Base-by-base conservation (phyloP, 176 grass and related monocot genomes). In the Oryza punctata region DNA sequence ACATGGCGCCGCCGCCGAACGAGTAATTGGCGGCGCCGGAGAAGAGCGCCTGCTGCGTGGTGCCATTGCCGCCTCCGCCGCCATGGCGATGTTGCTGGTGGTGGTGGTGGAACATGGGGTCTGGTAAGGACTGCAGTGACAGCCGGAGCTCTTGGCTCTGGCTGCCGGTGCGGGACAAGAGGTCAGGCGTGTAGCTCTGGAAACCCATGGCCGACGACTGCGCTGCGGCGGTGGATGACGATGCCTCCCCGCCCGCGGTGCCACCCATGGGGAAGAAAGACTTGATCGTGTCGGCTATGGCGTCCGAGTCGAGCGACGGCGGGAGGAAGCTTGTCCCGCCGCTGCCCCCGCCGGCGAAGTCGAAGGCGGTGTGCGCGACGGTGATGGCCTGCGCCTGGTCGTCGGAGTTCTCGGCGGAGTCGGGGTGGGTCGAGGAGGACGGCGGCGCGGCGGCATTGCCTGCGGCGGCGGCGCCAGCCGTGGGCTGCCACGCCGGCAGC, bases 271-370 rank as follows among this genome's bases (percentile, higher is more conserved):
- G 97, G 64, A 99, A 99, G 83, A 99, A 99, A 0, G 97, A 99
- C 82, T 96, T 96, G 91, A 99, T 99, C 50, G 97, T 99, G 88
- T 99, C 97, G 0, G 93, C 93, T 63, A 99, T 96, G 67, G 91
- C 85, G 68, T 99, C 93, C 16, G 97, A 92, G 85, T 99, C 93
- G 68, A 99, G 78, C 44, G 97, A 94, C 47, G 91, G 70, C 49
- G 93, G 93, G 12, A 97, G 88, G 81, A 96, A 99, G 69, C 87
- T 89, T 18, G 69, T 27, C 18, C 82, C 76, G 30, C 47, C 27
- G 40, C 49, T 70, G 5, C 52, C 79, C 23, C 45, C 57, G 6
- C 50, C 59, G 1, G 83, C 54, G 67, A 89, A 90, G 67, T 92
- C 89, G 81, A 88, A 95, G 0, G 84, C 43, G 8, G 88, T 21